Evolutionary conservation across 2,329 filamentous ascomycete species (phyloP).

Genomic region (Fonsecaea nubica): DNA sequence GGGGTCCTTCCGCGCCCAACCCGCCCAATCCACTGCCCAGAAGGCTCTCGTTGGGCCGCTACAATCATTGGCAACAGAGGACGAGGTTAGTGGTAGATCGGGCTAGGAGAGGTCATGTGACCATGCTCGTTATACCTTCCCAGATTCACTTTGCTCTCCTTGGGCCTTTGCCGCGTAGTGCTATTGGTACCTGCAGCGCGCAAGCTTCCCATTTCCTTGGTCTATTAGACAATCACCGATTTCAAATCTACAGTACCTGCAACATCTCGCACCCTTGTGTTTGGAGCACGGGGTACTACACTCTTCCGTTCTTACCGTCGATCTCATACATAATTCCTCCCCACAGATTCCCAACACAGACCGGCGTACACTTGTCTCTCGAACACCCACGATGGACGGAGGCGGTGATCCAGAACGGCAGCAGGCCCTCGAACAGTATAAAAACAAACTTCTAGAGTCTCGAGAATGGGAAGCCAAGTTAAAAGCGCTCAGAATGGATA

Average conservation of each 20-base stretch:
- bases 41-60: slow-evolving; percentile 1
- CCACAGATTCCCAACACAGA: not conserved
- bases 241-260: slow-evolving; percentile 4
- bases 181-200: slow-evolving; percentile 33
- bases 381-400: slow-evolving; percentile 41
- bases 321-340: not conserved
- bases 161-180: slow-evolving; percentile 29
- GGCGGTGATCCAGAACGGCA: slow-evolving; percentile 62
- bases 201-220: slow-evolving; percentile 19
- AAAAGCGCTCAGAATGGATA: slow-evolving; percentile 89
- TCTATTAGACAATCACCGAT: slow-evolving; percentile 9
- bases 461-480: slow-evolving; percentile 99
- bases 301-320: not conserved
- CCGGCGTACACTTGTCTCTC: not conserved
- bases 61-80: not conserved
- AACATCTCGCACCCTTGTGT: not conserved
- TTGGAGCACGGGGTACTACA: not conserved
- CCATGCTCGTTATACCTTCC: slow-evolving; percentile 24
- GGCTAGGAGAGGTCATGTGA: slow-evolving; percentile 17
- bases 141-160: slow-evolving; percentile 5
- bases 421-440: slow-evolving; percentile 78
- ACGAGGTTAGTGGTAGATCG: slow-evolving; percentile 3
- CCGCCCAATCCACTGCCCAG: not conserved
- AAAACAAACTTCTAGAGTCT: slow-evolving; percentile 85
- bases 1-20: slow-evolving; percentile 17